A percentile compares a stretch with the other conserved stretches of the same genome.
Conservation (phyloP, 345 rosid genomes). For the Rubroshorea leprosula region DNA sequence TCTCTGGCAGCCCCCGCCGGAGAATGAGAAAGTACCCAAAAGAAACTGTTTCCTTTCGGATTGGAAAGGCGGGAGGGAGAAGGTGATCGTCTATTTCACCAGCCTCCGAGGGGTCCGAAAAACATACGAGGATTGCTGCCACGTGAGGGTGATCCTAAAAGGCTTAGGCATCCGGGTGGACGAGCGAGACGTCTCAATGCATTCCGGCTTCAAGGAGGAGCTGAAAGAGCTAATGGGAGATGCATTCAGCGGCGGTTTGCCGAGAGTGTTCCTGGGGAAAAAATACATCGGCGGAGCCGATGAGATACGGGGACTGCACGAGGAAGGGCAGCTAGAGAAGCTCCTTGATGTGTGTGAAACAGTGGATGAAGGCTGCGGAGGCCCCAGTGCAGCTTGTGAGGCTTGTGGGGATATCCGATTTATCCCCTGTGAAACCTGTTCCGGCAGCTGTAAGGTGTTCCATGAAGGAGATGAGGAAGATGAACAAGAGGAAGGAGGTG, state of each 20-base stretch:
- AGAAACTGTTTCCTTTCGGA: slow-evolving; percentile 5
- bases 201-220: slow-evolving; percentile 78
- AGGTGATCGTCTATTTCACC: slow-evolving; percentile 63
- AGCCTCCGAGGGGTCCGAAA: slow-evolving; percentile 80
- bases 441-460: slow-evolving; percentile 85
- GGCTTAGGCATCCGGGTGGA: slow-evolving; percentile 52
- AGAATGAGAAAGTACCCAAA: slow-evolving; percentile 20
- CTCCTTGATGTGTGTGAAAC: slow-evolving; percentile 48
- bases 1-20: slow-evolving; percentile 18
- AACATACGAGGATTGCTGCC: slow-evolving; percentile 82
- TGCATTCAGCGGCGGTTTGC: slow-evolving; percentile 37
- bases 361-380: slow-evolving; percentile 31
- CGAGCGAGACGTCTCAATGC: slow-evolving; percentile 92
- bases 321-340: slow-evolving; percentile 80
- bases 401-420: slow-evolving; percentile 91
- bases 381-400: slow-evolving; percentile 46
- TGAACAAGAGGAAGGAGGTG: slow-evolving; percentile 24
- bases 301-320: slow-evolving; percentile 64
- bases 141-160: slow-evolving; percentile 53
- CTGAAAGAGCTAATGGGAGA: slow-evolving; percentile 48
- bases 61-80: slow-evolving; percentile 30
- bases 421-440: slow-evolving; percentile 88
- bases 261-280: slow-evolving; percentile 66
- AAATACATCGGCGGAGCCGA: slow-evolving; percentile 79
- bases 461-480: slow-evolving; percentile 34